Evolutionary conservation across 2,329 filamentous ascomycete species (phyloP), one percentile per base, ranked within the genome.

Genomic region (Trichoderma atroviride): DNA sequence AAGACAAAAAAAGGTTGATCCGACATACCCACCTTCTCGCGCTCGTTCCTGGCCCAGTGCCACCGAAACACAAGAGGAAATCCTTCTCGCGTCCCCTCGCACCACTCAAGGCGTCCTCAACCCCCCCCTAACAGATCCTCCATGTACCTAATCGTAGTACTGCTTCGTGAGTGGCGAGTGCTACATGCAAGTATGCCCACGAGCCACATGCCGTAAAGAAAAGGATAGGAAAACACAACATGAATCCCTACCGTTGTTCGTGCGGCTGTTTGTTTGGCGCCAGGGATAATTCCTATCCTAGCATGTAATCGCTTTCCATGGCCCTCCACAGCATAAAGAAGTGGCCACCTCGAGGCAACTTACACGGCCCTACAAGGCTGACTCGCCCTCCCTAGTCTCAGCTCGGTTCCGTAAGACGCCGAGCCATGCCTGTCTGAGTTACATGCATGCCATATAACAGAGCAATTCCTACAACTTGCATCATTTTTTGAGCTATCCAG

Each of bases 361-460:
- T 64, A 64, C 61, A 64, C 40, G 61, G 61, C 61, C 61, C 53
- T 64, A 64, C 61, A 64, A 64, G 61, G 61, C 61, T 64, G 61
- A 64, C 61, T 64, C 14, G 47, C n/a, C n/a, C 61, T 50, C 35
- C 19, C 40, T 19, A n/a, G 40, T 43, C 40, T 43, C 19, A 43
- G 40, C 40, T 43, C 40, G 22, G 47, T 24, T 29, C 33, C 31
- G 61, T 64, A 37, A 64, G 47, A 64, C 61, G 40, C 40, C 40
- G 60, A 64, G 33, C 61, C 60, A 63, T 29, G 31, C 55, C n/a
- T 29, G 40, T 50, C 47, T 50, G 10, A 33, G 24, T 16, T 19
- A 56, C 24, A 56, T 29, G 27, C 53, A 53, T 56, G 16, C 16
- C 53, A 47, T n/a, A 22, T 35, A 13, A 14, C 22, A 24, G 47